Base-by-base conservation (phyloP, 2,329 filamentous ascomycete genomes). In the Huntiella savannae region DNA sequence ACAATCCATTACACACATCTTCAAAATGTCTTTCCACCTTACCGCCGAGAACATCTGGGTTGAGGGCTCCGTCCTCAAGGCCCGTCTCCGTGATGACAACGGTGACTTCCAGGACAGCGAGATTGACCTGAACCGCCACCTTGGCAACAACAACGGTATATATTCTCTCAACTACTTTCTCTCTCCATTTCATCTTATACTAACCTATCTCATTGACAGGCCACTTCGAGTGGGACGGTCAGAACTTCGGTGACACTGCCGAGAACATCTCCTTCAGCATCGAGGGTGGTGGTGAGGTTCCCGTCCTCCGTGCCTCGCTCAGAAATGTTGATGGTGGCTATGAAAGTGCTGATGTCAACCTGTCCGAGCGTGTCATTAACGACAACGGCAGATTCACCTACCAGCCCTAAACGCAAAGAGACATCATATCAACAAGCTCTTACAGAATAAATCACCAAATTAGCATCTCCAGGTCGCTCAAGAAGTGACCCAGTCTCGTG, bases 341-440 rank as follows among this genome's bases (percentile, higher is more conserved):
- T 1, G 49, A 59, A 1, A 49, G 57, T 5, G 58, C 62, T 34
- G 64, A 77, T 53, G 52, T 77, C 52, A 76, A 77, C 61, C 63
- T 77, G 4, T 56, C 64, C 2, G 70, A 75, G 64, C 61, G 68
- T 49, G 63, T 77, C 46, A 57, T 58, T 49, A 77, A 77, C 58
- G 53, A 66, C 15, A 55, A 70, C 52, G 73, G 73, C n/a, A 22
- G 49, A 1, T 62, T 73, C 49, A 44, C 51, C 17, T 19, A 8
- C 4, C n/a, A 5, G 12, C 16, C 10, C 15, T n/a, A 11, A 7
- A 7, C 22, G 10, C 3, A 7, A 6, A 10, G 8, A 7, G 7
- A 8, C 6, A 28, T 16, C 15, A 16, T 22, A 17, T 8, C 16
- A 17, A 40, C 38, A 19, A 15, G 5, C 22, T 40, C 22, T 6